These are phyloP conservation scores for Kazachstania sp. DNA, from an alignment of 1,139 yeast species.

Conservation along the genomic window DNA sequence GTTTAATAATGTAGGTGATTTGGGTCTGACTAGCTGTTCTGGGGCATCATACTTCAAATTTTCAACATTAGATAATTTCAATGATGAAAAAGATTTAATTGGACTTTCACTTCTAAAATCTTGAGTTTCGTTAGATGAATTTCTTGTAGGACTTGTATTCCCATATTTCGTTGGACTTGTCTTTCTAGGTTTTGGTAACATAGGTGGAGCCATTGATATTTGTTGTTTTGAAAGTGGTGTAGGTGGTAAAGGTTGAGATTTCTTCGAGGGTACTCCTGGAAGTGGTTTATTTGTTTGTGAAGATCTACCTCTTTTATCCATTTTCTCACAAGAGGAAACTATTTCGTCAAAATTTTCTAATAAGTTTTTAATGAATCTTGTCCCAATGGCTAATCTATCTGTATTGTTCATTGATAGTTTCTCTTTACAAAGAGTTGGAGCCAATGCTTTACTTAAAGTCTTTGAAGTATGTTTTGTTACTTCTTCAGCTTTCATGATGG, in stretches of 20 bases:
- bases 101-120: conserved; percentile 6
- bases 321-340: conserved; percentile 6
- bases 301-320: conserved; percentile 4
- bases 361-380: conserved; percentile 43
- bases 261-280: background rate
- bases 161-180: conserved; percentile 18
- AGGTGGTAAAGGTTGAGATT: background rate
- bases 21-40: conserved; percentile 2
- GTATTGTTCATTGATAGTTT: conserved; percentile 38
- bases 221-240: conserved; percentile 4
- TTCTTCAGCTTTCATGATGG: conserved; percentile 30
- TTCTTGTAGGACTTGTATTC: conserved; percentile 7
- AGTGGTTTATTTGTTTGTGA: background rate
- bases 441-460: conserved; percentile 41
- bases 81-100: conserved; percentile 7
- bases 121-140: background rate
- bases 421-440: conserved; percentile 48
- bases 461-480: conserved; percentile 41
- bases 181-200: conserved; percentile 25
- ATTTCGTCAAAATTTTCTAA: conserved; percentile 39
- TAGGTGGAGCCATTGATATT: conserved; percentile 12
- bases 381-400: conserved; percentile 42
- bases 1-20: background rate
- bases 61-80: conserved; percentile 4
- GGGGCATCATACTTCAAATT: background rate